Evolutionary conservation across 78 protist genomes (phyloP), one percentile per base, ranked within the genome.

Genomic region (Chrysochromulina parva): DNA sequence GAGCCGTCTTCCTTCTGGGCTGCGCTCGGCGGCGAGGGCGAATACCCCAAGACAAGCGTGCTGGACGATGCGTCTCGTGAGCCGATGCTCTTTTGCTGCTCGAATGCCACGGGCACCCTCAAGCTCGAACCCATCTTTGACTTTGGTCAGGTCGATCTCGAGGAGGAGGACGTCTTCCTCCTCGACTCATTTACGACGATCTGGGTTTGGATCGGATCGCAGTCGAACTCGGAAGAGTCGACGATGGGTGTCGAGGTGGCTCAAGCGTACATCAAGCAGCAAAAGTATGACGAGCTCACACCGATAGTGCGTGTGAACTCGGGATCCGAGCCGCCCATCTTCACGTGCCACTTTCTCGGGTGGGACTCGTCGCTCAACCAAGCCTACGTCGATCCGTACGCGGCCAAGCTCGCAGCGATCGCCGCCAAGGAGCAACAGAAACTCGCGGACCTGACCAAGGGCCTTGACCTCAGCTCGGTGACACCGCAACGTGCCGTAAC

Each of bases 201-300:
- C 84, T 94, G 48, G 53, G 94, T 93, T 50, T 96, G 97, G 97
- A 48, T 94, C 57, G 97, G 97, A 55, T 55, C 71, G 88, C 85
- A 76, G 4, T 53, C 96, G 57, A 85, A 38, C 86, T 65, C 16
- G 38, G 7, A 13, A 38, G 95, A 93, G 95, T 22, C 28, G 38
- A 22, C 3, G 60, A 22, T 6, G 78, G 47, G 67, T 16, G 14
- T 62, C 62, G 88, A 66, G 48, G 28, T 53, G 17, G 94, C 93
- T 20, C n/a, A 28, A 13, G 57, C 74, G 54, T 92, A 94, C 85
- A 26, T 82, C 52, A 17, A 1, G 86, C 1, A 4, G 4, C 17
- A 11, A 92, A 89, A 53, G 90, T 92, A 73, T 26, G 89, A 26
- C 11, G 22, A 26, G 17, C 7, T 1, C 48, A 86, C 80, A 47